These are phyloP conservation scores for Claviceps cyperi DNA, from an alignment of 2,329 filamentous ascomycete species.

Conservation along the genomic window DNA sequence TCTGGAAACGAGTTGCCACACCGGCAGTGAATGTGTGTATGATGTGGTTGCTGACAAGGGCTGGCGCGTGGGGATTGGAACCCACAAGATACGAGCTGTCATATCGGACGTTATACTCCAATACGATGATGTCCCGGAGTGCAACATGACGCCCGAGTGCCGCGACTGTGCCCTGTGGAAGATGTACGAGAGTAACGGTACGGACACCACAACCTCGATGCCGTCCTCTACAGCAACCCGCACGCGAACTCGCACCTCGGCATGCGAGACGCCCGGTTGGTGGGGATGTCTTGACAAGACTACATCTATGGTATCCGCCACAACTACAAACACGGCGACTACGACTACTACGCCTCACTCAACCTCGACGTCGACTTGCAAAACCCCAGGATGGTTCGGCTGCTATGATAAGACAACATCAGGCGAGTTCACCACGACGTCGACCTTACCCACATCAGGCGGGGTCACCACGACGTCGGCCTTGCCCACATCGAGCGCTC, in stretches of 20 bases:
- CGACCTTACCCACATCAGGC: conserved; percentile 12
- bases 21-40: conserved; percentile 76
- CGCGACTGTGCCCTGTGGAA: conserved; percentile 90
- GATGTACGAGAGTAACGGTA: conserved; percentile 85
- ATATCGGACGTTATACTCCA: conserved; percentile 76
- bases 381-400: conserved; percentile 52
- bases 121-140: conserved; percentile 69
- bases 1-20: conserved; percentile 84
- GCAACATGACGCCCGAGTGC: conserved; percentile 63
- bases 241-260: conserved; percentile 67
- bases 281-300: conserved; percentile 65
- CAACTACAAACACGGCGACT: conserved; percentile 23
- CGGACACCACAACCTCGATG: conserved; percentile 54
- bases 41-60: conserved; percentile 85
- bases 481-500: conserved; percentile 10
- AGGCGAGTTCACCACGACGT: conserved; percentile 16
- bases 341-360: conserved; percentile 26
- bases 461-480: conserved; percentile 10
- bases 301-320: conserved; percentile 29
- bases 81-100: conserved; percentile 78
- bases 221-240: conserved; percentile 40
- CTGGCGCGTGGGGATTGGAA: conserved; percentile 82
- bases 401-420: conserved; percentile 36
- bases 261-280: conserved; percentile 86
- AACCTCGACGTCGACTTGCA: conserved; percentile 34